phyloP scores from a whole-genome alignment of 2,329 filamentous ascomycete genomes.

The Cercospora zeae-maydis region DNA sequence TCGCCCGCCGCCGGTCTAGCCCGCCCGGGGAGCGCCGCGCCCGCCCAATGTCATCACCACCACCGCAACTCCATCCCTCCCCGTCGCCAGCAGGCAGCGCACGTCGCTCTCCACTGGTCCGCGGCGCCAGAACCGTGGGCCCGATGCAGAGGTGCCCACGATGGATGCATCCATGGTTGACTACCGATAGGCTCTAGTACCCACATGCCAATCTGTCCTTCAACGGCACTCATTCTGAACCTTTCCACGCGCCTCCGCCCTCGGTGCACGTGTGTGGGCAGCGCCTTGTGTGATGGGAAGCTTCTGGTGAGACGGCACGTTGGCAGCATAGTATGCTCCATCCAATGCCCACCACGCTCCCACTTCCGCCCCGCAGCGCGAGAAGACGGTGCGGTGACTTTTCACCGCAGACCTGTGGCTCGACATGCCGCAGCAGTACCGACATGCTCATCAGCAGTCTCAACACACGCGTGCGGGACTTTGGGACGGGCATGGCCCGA shows the following conservation, averaged over 20 bases:
- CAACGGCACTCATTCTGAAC: conserved; percentile 3
- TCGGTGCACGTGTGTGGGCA: conserved; percentile 12
- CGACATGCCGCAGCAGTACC: neutral
- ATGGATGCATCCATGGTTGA: neutral
- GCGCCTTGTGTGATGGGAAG: neutral
- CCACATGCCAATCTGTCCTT: conserved; percentile 11
- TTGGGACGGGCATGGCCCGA: neutral
- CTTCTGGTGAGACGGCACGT: neutral
- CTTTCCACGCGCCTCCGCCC: neutral
- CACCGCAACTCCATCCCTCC: neutral
- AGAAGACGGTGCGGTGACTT: neutral
- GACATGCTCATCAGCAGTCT: neutral
- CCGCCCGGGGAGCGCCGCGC: neutral
- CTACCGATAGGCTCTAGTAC: conserved; percentile 14
- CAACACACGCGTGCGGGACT: neutral
- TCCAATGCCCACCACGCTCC: neutral
- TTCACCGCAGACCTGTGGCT: neutral
- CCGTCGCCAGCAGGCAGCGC: neutral
- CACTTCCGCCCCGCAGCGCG: neutral
- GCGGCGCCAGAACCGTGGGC: neutral
- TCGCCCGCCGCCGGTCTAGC: neutral
- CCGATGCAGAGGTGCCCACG: conserved; percentile 7
- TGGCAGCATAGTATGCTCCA: neutral
- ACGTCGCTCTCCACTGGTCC: neutral
- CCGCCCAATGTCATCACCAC: neutral